Evolutionary conservation across 129 eudicot species (phyloP), one percentile per base, ranked within the genome.

Genomic region (Apium graveolens): DNA sequence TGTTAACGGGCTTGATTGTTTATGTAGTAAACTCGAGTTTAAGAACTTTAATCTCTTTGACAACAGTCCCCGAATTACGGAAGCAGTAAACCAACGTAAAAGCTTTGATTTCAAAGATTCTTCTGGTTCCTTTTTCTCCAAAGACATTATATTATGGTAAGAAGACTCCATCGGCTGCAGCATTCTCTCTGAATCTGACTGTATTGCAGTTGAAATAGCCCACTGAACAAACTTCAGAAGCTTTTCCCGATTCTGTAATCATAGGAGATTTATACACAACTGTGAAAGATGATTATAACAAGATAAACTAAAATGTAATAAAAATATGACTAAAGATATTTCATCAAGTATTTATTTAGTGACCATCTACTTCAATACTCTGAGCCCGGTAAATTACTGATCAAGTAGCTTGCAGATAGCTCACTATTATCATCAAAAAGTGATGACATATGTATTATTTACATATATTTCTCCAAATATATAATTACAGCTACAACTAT

Each of bases 81-180:
- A 90, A 70, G 98, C 96, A 73, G 89, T 81, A 60, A 95, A 83
- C 98, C 98, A 95, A 32, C 92, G 88, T 78, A 95, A 83, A 87
- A 91, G 98, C 83, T 89, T 95, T 46, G 88, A 77, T 75, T 73
- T 20, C 73, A 91, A 80, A 76, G 91, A 81, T 24, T 92, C 97
- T 68, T 83, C 80, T 12, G 82, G 73, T 55, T 74, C 49, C 71
- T 84, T 83, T 37, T 79, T 72, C 80, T 53, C 86, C 12, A 80
- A 24, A 24, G 35, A 69, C 11, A 76, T 46, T 51, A 57, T 17
- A 21, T 24, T 5, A 74, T 38, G 43, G 62, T 78, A 2, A 86
- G 74, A 81, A 34, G 83, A 71, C 74, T 78, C 87, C 85, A 78
- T 80, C 49, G 78, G 72, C 65, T 42, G 63, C 35, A 60, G 49